These are phyloP conservation scores for Solanum lignicaule DNA, from an alignment of 257 asterid species.

Conservation along the genomic window DNA sequence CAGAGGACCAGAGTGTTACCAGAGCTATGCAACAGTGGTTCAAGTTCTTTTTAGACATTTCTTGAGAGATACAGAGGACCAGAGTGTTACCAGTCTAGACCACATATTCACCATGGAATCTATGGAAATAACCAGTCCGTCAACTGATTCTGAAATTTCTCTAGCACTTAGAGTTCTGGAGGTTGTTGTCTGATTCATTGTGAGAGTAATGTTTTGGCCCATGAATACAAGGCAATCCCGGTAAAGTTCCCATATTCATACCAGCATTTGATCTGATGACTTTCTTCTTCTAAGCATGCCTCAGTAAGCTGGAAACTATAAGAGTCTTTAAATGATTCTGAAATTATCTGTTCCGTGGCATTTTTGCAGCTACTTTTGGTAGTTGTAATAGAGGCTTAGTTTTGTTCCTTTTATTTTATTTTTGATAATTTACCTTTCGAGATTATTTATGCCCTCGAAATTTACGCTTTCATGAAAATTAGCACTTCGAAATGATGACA, in stretches of 20 bases:
- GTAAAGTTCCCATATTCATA: conserved; percentile 13
- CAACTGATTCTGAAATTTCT: conserved; percentile 84
- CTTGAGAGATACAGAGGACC: conserved; percentile 67
- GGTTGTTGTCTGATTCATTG: conserved; percentile 84
- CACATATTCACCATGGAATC: conserved; percentile 76
- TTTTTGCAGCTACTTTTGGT: neutral
- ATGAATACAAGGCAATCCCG: conserved; percentile 64
- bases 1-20: neutral
- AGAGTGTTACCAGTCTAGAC: conserved; percentile 41
- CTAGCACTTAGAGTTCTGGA: conserved; percentile 86
- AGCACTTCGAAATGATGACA: neutral
- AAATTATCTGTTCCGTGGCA: neutral
- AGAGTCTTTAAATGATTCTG: neutral
- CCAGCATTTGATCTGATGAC: neutral
- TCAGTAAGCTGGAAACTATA: neutral
- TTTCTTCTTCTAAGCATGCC: neutral
- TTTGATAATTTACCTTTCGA: neutral
- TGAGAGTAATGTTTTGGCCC: conserved; percentile 68
- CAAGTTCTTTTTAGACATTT: conserved; percentile 78
- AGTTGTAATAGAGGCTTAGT: neutral
- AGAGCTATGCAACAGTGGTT: conserved; percentile 32
- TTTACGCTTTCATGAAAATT: neutral
- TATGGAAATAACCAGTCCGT: conserved; percentile 57
- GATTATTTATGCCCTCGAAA: neutral
- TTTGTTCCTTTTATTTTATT: neutral